Base-by-base conservation (phyloP, 2,329 filamentous ascomycete genomes). In the Penicillium sp. region DNA sequence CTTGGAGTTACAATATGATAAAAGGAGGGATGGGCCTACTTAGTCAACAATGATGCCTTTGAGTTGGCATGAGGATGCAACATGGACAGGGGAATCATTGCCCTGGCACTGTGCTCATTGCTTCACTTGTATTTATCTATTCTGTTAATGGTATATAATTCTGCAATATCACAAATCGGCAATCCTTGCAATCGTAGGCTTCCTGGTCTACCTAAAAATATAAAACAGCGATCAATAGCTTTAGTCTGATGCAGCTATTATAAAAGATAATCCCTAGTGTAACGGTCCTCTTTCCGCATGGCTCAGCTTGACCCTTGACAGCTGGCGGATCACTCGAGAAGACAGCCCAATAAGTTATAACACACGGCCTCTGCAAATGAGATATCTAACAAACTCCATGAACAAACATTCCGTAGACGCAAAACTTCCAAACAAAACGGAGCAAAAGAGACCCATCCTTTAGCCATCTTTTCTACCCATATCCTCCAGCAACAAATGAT, bases 141-240 rank as follows among this genome's bases (percentile, higher is more conserved):
- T n/a, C 9, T 31, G 44, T 49, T 33, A 33, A 40, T 49, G 10
- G 44, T 54, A 54, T 21, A 54, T 54, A 54, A 27, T 39, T 47
- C 33, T 31, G 5, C 19, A 11, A 53, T 23, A 19, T 34, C n/a
- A 16, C 10, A 19, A 15, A 27, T 38, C 29, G 16, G 19, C 16
- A 49, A 19, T 29, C 43, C 10, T 29, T 43, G 15, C 9, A 43
- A 27, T 27, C 2, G 21, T n/a, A n/a, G n/a, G n/a, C n/a, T 13
- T 45, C 9, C 6, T 19, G 10, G n/a, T 6, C 13, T 13, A 21
- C 13, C 13, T 46, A 33, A 21, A 33, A 21, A 9, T 4, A 34
- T 23, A 34, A 25, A 23, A 16, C 13, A 16, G 13, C 27, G 4
- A 47, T 15, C 19, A 4, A 9, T n/a, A 34, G 29, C 19, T 34